Base-by-base conservation (phyloP, 192 early-diverging fungal genomes). In the Rhizophagus clarus region DNA sequence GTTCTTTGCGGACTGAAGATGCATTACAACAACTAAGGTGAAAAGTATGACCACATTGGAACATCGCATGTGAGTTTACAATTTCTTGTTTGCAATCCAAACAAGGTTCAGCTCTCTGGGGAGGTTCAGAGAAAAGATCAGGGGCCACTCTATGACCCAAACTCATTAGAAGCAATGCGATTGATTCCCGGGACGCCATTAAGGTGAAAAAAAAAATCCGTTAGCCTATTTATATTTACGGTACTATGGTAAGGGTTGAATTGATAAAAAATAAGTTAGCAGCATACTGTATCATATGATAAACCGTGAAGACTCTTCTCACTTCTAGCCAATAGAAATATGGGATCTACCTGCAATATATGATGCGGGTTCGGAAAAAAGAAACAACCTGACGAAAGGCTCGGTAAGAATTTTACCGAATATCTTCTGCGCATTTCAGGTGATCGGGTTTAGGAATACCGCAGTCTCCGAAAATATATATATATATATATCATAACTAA, bases 1-100 rank as follows among this genome's bases (percentile, higher is more conserved):
- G 20, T 71, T 71, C 69, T 71, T 71, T 71, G 69, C 69, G 31
- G 69, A 71, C 69, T 71, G 69, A 71, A 71, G 69, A 71, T 71
- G 29, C 69, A 71, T 71, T 40, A 10, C 69, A 32, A 32, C 32
- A 32, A 32, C 32, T 32, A 32, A 32, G 1, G 32, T 32, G 32
- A 32, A 70, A 70, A 71, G 69, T 71, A 71, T 71, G 34, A 71
- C 69, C 69, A 71, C 69, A 71, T 42, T 71, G 69, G 69, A 71
- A 71, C 34, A 71, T 71, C 34, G 34, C 69, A 71, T 71, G 69
- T 71, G 69, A 71, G 69, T 71, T 71, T 71, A 71, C 42, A 71
- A 71, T 71, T 71, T 71, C 17, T 7, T 22, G n/a, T 71, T 71
- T 71, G 34, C 69, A 71, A 71, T 37, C 37, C 69, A 71, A 71